These are phyloP conservation scores for Lactarius akahatsu DNA, from an alignment of 768 basidiomycete species.

Conservation along the genomic window DNA sequence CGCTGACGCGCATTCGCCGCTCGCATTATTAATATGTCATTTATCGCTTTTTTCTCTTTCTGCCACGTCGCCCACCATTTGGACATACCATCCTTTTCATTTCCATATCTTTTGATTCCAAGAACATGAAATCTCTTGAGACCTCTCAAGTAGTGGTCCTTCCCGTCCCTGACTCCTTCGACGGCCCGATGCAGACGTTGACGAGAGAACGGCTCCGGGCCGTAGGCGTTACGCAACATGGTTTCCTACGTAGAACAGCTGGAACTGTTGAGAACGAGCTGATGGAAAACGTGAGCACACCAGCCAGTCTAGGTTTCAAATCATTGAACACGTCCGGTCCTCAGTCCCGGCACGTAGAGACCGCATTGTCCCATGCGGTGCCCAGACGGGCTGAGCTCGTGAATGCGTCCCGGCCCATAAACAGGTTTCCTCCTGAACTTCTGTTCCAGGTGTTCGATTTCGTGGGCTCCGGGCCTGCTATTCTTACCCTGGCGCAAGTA, in stretches of 20 bases:
- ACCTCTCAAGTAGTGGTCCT: background rate
- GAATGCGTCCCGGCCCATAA: background rate
- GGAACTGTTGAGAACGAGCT: background rate
- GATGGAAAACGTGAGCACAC: constrained; percentile 1
- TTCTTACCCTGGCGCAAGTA: constrained; percentile 5
- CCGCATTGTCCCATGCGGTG: constrained; percentile 13
- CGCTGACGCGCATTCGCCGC: constrained; percentile 7
- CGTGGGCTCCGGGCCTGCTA: constrained; percentile 1
- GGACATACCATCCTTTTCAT: background rate
- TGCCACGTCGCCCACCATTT: background rate
- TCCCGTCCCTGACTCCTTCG: background rate
- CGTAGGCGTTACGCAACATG: constrained; percentile 3
- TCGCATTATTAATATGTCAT: background rate
- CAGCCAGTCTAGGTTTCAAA: background rate
- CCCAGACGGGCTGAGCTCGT: background rate
- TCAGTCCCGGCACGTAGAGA: background rate
- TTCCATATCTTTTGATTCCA: background rate
- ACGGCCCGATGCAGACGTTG: background rate
- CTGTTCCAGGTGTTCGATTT: constrained; percentile 6
- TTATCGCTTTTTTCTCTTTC: background rate
- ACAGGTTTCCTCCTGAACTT: constrained; percentile 7
- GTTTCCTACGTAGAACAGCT: background rate
- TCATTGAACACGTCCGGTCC: constrained; percentile 1
- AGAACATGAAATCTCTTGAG: constrained; percentile 1
- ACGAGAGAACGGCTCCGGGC: background rate